Evolutionary conservation across 805 yeast genomes (phyloP), one percentile per base, ranked within the genome.

Genomic region (Myxozyma vanderwaltii): DNA sequence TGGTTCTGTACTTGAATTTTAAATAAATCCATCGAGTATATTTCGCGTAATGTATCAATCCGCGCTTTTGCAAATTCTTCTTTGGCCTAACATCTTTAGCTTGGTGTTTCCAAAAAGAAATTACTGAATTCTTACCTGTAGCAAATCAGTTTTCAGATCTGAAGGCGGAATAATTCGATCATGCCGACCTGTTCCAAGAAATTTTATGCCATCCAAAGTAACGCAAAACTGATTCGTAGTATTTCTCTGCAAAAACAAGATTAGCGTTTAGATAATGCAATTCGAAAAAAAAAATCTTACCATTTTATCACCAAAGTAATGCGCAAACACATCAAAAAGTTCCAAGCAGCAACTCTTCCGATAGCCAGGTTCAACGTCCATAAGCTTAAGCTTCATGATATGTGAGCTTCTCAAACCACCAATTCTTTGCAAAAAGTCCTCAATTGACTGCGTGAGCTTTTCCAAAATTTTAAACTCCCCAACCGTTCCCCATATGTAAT

Each of bases 321-420:
- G 80, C 1, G 85, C 83, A 70, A 88, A 88, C 38, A 85, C 69
- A 56, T 84, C 85, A 69, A 87, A 86, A n/a, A 88, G 73, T 66
- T 84, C 83, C 6, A 29, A 24, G 36, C 63, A 58, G 5, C 59
- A 41, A 6, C 38, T 24, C 35, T 47, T 33, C n/a, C 51, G 36
- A 24, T 58, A 31, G 3, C 56, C 64, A n/a, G 54, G 43, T n/a
- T 33, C 52, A 21, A 21, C 35, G 21, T 49, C 35, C 52, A 50
- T 55, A 6, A 59, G 41, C 12, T 44, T 23, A 4, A 50, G 39
- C 27, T 52, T 56, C 63, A 86, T 85, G 61, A 84, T 86, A 5
- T 86, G 82, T 8, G 91, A 85, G 47, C 85, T 79, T 61, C 81
- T 75, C 63, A 89, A 74, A 0, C 92, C 92, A 49, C 86, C 86